Evolutionary conservation across 73 alveolate genomes (phyloP).

Genomic region (Tetrahymena elliotti): DNA sequence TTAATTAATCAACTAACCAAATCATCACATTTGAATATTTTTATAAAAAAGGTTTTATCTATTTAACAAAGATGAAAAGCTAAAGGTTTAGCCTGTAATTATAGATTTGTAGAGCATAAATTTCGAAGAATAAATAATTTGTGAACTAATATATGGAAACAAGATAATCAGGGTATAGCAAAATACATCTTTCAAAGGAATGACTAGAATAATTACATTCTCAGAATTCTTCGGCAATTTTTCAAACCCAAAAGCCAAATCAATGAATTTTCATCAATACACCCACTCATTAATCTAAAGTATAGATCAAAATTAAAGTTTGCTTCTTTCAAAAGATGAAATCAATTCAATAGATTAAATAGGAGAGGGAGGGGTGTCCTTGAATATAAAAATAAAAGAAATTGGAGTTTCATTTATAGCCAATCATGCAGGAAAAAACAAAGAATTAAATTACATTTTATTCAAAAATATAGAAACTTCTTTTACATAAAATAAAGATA

Average conservation of each 20-base stretch:
- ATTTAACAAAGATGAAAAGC: background rate
- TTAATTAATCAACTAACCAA: background rate
- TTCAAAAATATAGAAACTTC: background rate
- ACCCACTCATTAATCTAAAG: background rate
- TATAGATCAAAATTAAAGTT: background rate
- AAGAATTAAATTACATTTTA: background rate
- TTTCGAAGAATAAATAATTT: background rate
- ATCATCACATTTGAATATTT: background rate
- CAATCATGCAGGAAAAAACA: background rate
- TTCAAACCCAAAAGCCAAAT: background rate
- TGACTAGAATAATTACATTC: background rate
- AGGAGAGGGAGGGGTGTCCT: background rate
- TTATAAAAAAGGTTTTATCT: background rate
- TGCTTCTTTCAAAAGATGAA: background rate
- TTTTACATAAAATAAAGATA: background rate
- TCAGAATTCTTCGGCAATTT: background rate
- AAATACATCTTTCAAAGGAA: background rate
- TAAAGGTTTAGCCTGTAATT: background rate
- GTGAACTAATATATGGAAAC: background rate
- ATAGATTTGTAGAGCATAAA: background rate
- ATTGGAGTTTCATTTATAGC: background rate
- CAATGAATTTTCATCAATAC: background rate
- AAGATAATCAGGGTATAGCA: background rate
- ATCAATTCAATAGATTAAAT: background rate
- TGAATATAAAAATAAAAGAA: background rate